Base-by-base conservation (phyloP, 1,284 basidiomycete genomes). In the Malassezia cuniculi region DNA sequence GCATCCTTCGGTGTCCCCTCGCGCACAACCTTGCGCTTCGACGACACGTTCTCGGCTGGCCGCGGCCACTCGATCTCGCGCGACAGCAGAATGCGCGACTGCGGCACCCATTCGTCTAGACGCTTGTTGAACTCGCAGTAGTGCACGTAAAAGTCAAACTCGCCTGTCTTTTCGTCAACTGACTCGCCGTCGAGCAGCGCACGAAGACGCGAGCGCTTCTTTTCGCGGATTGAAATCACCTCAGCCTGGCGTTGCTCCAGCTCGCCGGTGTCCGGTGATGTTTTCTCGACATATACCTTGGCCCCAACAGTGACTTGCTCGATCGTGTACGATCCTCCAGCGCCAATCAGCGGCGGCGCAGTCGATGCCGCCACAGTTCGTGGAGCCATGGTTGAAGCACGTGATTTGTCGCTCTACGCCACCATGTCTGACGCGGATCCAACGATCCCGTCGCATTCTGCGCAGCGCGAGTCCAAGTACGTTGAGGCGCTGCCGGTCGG, bases 81-180 rank as follows among this genome's bases (percentile, higher is more conserved):
- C 44, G 74, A 76, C 20, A 89, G 74, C 32, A 94, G 76, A 43
- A 99, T 75, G 22, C 87, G 77, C 3, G 82, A 80, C 12, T 83
- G 85, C 18, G 80, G 73, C n/a, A 99, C 82, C 93, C 93, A 99
- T 52, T 94, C 93, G 69, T 99, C 93, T 35, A 97, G 75, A 59
- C 93, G 86, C 71, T 55, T 52, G 44, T 60, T 56, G 42, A 57
- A 55, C 32, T 57, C 58, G 41, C 47, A 48, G 34, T 54, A 55
- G 38, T 57, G 55, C 10, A 57, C 51, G 26, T 59, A 55, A 41
- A 51, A 53, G 30, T 57, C 57, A 12, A 52, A 35, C 31, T 31
- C 94, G 93, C 74, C 94, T 30, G 27, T 39, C 41, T 54, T 55
- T 27, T 59, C 52, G 38, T 58, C 54, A 18, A 55, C 24, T 31